These are phyloP conservation scores for Ogataea sp. DNA, from an alignment of 805 yeast genomes.

Conservation along the genomic window DNA sequence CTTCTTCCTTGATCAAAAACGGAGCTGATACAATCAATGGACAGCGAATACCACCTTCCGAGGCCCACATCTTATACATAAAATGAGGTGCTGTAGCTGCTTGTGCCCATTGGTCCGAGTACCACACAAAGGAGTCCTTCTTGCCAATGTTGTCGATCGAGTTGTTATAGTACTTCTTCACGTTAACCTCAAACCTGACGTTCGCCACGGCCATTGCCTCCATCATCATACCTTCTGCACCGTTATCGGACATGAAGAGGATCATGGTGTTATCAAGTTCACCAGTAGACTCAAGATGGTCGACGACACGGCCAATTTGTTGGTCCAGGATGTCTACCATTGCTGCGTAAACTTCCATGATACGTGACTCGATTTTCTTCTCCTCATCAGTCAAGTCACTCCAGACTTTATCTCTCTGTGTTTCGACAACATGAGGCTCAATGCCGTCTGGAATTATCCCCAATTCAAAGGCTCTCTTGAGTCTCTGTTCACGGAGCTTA, in stretches of 20 bases:
- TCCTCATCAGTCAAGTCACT: slow-evolving; percentile 31
- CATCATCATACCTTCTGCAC: slow-evolving; percentile 54
- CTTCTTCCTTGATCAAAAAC: slow-evolving; percentile 14
- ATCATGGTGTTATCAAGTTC: slow-evolving; percentile 48
- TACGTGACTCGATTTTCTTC: slow-evolving; percentile 28
- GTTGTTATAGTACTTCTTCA: slow-evolving; percentile 33
- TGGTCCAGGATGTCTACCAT: slow-evolving; percentile 51
- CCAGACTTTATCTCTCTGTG: slow-evolving; percentile 37
- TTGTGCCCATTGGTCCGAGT: slow-evolving; percentile 54
- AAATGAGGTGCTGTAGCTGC: slow-evolving; percentile 52
- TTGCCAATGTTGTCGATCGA: slow-evolving; percentile 39
- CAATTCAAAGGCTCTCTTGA: slow-evolving; percentile 30
- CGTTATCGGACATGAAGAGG: slow-evolving; percentile 57
- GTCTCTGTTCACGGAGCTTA: slow-evolving; percentile 29
- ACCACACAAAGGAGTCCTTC: slow-evolving; percentile 39
- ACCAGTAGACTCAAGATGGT: slow-evolving; percentile 30
- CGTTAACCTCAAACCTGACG: too few species aligned
- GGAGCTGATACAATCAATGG: slow-evolving; percentile 45
- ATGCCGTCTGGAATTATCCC: slow-evolving; percentile 39
- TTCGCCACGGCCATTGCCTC: slow-evolving; percentile 49
- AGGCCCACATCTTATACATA: slow-evolving; percentile 35
- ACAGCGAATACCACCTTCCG: slow-evolving; percentile 38
- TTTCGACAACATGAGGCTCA: slow-evolving; percentile 35
- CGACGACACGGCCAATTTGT: slow-evolving; percentile 41
- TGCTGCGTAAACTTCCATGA: slow-evolving; percentile 56